Evolutionary conservation across 2,329 filamentous ascomycete species (phyloP).

Genomic region (Teratosphaeriaceae sp.): DNA sequence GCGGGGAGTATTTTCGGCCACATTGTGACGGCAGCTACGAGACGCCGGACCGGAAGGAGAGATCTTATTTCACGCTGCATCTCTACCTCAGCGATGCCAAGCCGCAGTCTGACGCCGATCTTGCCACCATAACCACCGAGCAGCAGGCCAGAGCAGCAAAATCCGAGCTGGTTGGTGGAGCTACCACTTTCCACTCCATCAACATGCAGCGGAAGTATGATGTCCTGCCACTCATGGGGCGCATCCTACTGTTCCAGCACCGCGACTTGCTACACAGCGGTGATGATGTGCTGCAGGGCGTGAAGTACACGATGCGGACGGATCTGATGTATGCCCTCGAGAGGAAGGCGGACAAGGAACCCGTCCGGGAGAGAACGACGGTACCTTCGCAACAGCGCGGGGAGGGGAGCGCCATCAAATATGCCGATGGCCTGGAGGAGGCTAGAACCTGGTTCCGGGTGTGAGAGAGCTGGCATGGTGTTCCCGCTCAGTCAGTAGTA

Average conservation of each 20-base stretch:
- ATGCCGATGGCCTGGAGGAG: too few species aligned
- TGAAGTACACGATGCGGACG: slow-evolving; percentile 51
- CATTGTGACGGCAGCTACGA: slow-evolving; percentile 63
- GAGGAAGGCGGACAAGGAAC: neutral
- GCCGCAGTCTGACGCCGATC: slow-evolving; percentile 9
- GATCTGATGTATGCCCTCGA: slow-evolving; percentile 48
- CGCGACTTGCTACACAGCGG: slow-evolving; percentile 46
- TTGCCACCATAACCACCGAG: slow-evolving; percentile 10
- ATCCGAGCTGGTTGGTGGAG: slow-evolving; percentile 42
- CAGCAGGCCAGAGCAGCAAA: slow-evolving; percentile 22
- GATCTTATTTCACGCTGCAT: slow-evolving; percentile 50
- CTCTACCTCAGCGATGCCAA: slow-evolving; percentile 36
- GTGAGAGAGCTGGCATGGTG: too few species aligned
- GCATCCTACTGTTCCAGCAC: slow-evolving; percentile 53
- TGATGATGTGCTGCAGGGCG: slow-evolving; percentile 47
- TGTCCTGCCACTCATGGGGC: slow-evolving; percentile 45
- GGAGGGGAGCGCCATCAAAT: too few species aligned
- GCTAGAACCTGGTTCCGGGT: too few species aligned
- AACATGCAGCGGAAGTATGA: slow-evolving; percentile 31
- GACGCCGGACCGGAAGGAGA: slow-evolving; percentile 47
- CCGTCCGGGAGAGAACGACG: too few species aligned
- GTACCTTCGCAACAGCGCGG: too few species aligned
- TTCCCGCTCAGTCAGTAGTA: slow-evolving; percentile 11
- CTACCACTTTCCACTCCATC: slow-evolving; percentile 45
- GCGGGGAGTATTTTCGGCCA: slow-evolving; percentile 67